A percentile compares a stretch with the other conserved stretches of the same genome.
phyloP scores from a whole-genome alignment of 2,329 filamentous ascomycete species.

The Periconia sp. region DNA sequence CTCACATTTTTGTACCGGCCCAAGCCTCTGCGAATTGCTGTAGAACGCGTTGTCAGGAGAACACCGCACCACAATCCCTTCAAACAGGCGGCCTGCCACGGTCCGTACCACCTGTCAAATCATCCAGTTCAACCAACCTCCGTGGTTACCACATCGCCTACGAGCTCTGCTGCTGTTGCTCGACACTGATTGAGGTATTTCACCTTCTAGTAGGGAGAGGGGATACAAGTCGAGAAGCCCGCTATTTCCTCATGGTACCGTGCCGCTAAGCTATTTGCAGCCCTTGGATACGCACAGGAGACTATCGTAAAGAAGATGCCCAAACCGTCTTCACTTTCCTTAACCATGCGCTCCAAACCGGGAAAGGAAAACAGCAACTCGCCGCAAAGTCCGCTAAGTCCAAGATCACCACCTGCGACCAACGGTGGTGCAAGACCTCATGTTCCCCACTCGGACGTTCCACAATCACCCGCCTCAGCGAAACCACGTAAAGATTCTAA shows the following conservation, averaged over 20 bases:
- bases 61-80: conserved; percentile 18
- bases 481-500: conserved; percentile 43
- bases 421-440: conserved; percentile 29
- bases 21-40: conserved; percentile 19
- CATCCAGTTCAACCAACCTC: conserved; percentile 21
- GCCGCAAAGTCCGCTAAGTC: conserved; percentile 39
- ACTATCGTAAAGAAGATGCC: conserved; percentile 40
- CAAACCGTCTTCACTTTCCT: conserved; percentile 40
- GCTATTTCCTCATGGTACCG: conserved; percentile 3
- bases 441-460: conserved; percentile 31
- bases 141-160: conserved; percentile 14
- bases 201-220: conserved; percentile 11
- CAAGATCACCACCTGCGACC: conserved; percentile 30
- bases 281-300: conserved; percentile 26
- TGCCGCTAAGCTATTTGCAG: conserved; percentile 28
- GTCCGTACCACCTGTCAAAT: conserved; percentile 38
- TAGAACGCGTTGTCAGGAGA: conserved; percentile 31
- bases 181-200: conserved; percentile 29
- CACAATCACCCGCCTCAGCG: conserved; percentile 37
- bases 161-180: conserved; percentile 16
- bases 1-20: background rate
- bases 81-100: conserved; percentile 24
- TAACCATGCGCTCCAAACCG: conserved; percentile 37
- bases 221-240: conserved; percentile 1
- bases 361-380: conserved; percentile 27